phyloP scores from a whole-genome alignment of 192 early-diverging fungal genomes.

The Dimargaris cristalligena region DNA sequence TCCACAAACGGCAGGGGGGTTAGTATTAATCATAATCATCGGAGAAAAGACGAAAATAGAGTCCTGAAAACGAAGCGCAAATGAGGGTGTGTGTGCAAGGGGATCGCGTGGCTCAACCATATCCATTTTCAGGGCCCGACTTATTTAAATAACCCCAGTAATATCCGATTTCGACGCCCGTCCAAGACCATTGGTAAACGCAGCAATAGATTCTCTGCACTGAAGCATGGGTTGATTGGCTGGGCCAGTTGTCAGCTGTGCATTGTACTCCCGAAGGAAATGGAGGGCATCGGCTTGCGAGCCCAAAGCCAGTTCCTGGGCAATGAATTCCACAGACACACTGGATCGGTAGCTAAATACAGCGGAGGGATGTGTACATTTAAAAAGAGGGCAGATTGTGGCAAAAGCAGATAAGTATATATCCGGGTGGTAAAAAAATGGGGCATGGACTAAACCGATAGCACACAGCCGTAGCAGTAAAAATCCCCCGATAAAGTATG shows the following conservation, averaged over 20 bases:
- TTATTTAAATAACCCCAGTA: slow-evolving; percentile 49
- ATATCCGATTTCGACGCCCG: slow-evolving; percentile 58
- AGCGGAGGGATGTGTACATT: slow-evolving; percentile 6
- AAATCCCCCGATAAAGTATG: neutral
- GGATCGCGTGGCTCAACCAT: neutral
- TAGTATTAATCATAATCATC: too few species aligned
- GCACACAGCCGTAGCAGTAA: slow-evolving; percentile 1
- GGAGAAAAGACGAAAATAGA: too few species aligned
- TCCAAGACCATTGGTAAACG: slow-evolving; percentile 31
- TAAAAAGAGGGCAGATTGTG: slow-evolving; percentile 10
- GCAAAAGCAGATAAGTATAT: too few species aligned
- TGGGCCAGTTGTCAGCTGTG: slow-evolving; percentile 16
- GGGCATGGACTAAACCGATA: neutral
- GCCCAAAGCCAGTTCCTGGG: slow-evolving; percentile 50
- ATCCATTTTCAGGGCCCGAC: neutral
- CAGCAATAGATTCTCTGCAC: slow-evolving; percentile 35
- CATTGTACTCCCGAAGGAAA: slow-evolving; percentile 30
- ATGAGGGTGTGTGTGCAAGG: neutral
- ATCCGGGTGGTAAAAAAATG: too few species aligned
- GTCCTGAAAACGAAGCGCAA: too few species aligned
- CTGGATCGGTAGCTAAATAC: slow-evolving; percentile 35
- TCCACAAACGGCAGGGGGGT: too few species aligned
- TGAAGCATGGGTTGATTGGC: slow-evolving; percentile 24
- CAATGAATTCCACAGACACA: slow-evolving; percentile 37
- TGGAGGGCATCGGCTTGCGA: slow-evolving; percentile 23